A percentile compares a stretch with the other conserved stretches of the same genome.
Evolutionary conservation across 257 asterid species (phyloP).

Genomic region (Sherardia arvensis): DNA sequence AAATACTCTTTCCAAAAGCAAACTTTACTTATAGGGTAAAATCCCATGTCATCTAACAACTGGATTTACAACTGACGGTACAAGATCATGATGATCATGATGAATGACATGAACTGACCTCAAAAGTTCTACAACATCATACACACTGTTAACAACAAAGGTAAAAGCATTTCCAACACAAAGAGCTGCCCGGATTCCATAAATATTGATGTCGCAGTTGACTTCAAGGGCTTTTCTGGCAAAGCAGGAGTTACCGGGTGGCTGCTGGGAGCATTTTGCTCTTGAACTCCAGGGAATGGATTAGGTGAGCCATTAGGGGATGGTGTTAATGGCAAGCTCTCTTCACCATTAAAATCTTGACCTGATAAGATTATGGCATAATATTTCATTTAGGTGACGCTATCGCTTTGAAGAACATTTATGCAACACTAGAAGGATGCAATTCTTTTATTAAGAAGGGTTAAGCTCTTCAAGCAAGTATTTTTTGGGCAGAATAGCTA

Average conservation of each 20-base stretch:
- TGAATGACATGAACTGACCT: neutral
- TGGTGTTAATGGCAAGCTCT: slow-evolving; percentile 33
- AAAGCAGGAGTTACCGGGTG: slow-evolving; percentile 63
- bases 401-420: neutral
- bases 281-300: slow-evolving; percentile 58
- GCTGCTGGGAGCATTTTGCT: slow-evolving; percentile 49
- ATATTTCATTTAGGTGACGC: slow-evolving; percentile 9
- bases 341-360: slow-evolving; percentile 36
- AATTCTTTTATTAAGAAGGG: neutral
- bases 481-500: neutral
- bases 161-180: slow-evolving; percentile 23
- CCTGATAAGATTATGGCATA: slow-evolving; percentile 27
- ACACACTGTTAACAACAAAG: slow-evolving; percentile 27
- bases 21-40: too few relatives aligned
- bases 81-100: slow-evolving; percentile 6
- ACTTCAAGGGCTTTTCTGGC: slow-evolving; percentile 50
- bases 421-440: neutral
- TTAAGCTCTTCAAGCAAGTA: neutral
- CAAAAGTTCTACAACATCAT: neutral
- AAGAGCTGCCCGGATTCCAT: slow-evolving; percentile 13
- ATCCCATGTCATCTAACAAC: slow-evolving; percentile 1
- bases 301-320: slow-evolving; percentile 42
- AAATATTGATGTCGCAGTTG: slow-evolving; percentile 27
- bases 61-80: slow-evolving; percentile 8
- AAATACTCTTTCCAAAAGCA: too few relatives aligned